phyloP scores from a whole-genome alignment of 257 asterid genomes.

The Lithospermum erythrorhizon region DNA sequence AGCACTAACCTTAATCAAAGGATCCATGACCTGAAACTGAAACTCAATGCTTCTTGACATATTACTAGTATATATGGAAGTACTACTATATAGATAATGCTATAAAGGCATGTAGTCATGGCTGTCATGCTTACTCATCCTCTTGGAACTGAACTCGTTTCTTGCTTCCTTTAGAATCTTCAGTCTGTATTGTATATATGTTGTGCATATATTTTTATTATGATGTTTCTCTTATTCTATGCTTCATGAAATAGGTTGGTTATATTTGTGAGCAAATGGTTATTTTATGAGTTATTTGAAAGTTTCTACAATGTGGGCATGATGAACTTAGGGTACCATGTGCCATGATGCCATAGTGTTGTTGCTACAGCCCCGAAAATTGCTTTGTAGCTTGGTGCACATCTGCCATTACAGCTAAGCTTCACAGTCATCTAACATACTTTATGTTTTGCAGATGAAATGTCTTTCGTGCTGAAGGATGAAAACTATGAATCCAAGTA shows the following conservation, averaged over 20 bases:
- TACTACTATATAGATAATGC: too few relatives aligned
- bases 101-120: not conserved
- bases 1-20: too few relatives aligned
- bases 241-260: not conserved
- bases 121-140: constrained; percentile 1
- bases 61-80: too few relatives aligned
- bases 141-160: not conserved
- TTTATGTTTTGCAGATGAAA: constrained; percentile 46
- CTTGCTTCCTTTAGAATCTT: not conserved
- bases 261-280: not conserved
- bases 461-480: constrained; percentile 54
- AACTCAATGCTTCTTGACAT: too few relatives aligned
- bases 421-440: not conserved
- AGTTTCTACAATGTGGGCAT: not conserved
- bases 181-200: not conserved
- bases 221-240: not conserved
- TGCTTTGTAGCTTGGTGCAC: not conserved
- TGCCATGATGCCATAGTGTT: not conserved
- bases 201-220: not conserved
- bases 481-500: constrained; percentile 49
- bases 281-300: not conserved
- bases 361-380: too few relatives aligned
- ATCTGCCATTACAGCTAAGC: not conserved
- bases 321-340: too few relatives aligned
- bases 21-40: too few relatives aligned